Percentiles rank a stretch among this genome's conserved stretches.
Conservation (phyloP, 176 grass and related monocot species). For the Secale cereale region DNA sequence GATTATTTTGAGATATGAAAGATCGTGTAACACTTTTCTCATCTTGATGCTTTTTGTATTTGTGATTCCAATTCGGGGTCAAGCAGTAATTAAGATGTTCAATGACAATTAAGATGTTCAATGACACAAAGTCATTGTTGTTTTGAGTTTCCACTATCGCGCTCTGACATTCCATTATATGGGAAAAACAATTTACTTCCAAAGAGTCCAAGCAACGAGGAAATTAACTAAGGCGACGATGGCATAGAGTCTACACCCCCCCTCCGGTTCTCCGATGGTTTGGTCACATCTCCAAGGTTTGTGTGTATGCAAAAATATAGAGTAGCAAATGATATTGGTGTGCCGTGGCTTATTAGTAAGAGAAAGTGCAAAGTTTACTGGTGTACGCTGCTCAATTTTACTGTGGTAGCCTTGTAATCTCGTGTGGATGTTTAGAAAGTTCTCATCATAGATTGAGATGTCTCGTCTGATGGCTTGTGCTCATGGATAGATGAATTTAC, state of each 20-base stretch:
- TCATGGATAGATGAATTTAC: too few species aligned
- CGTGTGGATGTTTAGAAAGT: too few species aligned
- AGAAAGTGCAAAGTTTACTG: too few species aligned
- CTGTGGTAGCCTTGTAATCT: too few species aligned
- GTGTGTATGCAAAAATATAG: too few species aligned
- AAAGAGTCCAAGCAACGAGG: neutral
- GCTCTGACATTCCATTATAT: neutral
- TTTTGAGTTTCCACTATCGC: neutral
- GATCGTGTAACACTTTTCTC: neutral
- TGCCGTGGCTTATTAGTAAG: too few species aligned
- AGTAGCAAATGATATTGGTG: too few species aligned
- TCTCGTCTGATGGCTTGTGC: too few species aligned
- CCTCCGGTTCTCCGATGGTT: neutral
- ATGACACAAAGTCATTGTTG: neutral
- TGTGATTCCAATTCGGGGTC: neutral
- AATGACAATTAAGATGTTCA: neutral
- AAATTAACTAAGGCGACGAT: too few species aligned
- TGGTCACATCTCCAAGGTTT: neutral
- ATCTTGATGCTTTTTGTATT: neutral
- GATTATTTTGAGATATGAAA: neutral
- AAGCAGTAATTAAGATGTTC: neutral
- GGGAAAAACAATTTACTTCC: neutral
- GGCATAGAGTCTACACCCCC: neutral
- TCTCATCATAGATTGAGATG: too few species aligned
- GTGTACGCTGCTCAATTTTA: too few species aligned